Evolutionary conservation across 352 stramenopile genomes (phyloP).

Genomic region (Elongisporangium anandrum): DNA sequence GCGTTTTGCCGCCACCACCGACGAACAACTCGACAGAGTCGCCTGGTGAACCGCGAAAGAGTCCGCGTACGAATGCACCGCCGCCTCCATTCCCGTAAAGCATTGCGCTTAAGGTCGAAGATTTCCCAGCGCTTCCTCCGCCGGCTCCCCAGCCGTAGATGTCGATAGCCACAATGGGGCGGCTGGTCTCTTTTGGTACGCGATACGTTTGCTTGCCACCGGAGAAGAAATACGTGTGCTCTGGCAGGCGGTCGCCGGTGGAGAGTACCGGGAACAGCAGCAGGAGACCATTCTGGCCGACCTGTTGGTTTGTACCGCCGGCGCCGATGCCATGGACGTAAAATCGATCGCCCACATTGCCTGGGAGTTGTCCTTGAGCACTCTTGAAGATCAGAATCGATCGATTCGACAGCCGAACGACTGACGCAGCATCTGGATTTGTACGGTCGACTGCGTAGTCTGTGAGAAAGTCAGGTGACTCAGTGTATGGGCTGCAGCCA

Average conservation of each 20-base stretch:
- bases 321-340: constrained; percentile 55
- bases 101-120: neutral
- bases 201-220: constrained; percentile 18
- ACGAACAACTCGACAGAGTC: constrained; percentile 57
- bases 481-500: constrained; percentile 20
- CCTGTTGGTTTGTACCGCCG: constrained; percentile 27
- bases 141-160: constrained; percentile 79
- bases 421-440: neutral
- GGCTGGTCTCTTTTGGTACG: constrained; percentile 14
- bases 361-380: constrained; percentile 24
- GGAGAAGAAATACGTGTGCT: constrained; percentile 46
- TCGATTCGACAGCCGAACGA: neutral
- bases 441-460: constrained; percentile 10
- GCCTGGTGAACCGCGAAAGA: constrained; percentile 34
- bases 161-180: constrained; percentile 54
- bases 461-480: constrained; percentile 33
- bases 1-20: constrained; percentile 37
- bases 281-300: constrained; percentile 47
- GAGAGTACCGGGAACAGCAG: constrained; percentile 59
- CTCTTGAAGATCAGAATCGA: constrained; percentile 13
- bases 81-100: constrained; percentile 51
- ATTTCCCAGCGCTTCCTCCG: constrained; percentile 45
- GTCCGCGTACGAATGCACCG: constrained; percentile 59
- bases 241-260: constrained; percentile 27
- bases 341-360: constrained; percentile 46